Evolutionary conservation across 176 grass and related monocot species (phyloP).

Genomic region (Guadua angustifolia): DNA sequence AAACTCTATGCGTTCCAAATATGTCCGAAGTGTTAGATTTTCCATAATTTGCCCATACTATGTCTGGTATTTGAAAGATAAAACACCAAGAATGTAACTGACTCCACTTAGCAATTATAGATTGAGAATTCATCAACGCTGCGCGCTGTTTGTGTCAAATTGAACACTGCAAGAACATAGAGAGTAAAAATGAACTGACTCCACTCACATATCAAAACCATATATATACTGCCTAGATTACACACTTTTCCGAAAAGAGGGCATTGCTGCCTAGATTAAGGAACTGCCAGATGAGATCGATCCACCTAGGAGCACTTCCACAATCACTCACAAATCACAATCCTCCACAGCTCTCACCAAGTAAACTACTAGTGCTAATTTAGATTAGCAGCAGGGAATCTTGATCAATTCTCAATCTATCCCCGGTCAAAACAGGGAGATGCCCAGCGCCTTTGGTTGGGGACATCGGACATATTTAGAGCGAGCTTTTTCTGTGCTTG

Average conservation of each 20-base stretch:
- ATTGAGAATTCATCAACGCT: not conserved
- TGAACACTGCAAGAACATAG: not conserved
- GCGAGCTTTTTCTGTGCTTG: conserved; percentile 18
- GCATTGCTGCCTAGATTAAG: not conserved
- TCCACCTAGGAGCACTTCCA: not conserved
- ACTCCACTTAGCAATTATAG: not conserved
- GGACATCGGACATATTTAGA: not conserved
- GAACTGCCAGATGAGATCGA: not conserved
- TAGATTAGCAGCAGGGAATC: conserved; percentile 15
- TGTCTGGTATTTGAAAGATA: not conserved
- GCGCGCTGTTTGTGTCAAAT: not conserved
- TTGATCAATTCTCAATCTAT: not conserved
- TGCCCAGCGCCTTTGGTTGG: conserved; percentile 21
- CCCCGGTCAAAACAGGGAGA: conserved; percentile 27
- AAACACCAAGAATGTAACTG: not conserved
- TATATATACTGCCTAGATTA: not conserved
- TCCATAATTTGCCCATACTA: not conserved
- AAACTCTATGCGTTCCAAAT: not conserved
- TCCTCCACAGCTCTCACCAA: not conserved
- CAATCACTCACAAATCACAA: not conserved
- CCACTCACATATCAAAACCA: not conserved
- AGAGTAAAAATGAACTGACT: not conserved
- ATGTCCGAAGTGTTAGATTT: not conserved
- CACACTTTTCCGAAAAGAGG: not conserved
- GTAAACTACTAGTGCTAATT: not conserved